Conservation (phyloP, 495 filamentous ascomycete species). For the Bombardia bombarda region DNA sequence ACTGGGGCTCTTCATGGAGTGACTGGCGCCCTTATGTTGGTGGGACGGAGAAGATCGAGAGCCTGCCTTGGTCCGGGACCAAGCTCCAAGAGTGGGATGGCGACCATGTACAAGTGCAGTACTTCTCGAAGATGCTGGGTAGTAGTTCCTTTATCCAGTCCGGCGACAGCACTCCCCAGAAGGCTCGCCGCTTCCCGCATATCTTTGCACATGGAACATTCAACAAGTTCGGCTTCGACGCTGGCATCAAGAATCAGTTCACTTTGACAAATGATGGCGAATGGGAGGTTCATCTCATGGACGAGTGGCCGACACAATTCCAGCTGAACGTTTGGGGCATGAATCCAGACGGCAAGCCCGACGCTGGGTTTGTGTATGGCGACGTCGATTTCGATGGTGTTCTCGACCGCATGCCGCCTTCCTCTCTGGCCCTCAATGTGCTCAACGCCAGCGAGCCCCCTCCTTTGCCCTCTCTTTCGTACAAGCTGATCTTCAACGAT, state of each 20-base stretch:
- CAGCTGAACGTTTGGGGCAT: conserved; percentile 53
- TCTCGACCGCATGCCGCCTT: conserved; percentile 54
- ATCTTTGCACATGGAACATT: conserved; percentile 57
- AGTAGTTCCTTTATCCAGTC: conserved; percentile 57
- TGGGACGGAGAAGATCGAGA: conserved; percentile 38
- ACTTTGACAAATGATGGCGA: conserved; percentile 36
- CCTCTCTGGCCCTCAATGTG: conserved; percentile 40
- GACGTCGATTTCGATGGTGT: conserved; percentile 53
- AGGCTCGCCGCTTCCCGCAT: conserved; percentile 53
- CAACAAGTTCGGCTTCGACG: conserved; percentile 61
- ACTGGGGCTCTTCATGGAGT: conserved; percentile 54
- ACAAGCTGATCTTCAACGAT: conserved; percentile 54
- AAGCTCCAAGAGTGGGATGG: conserved; percentile 55
- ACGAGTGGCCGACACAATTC: conserved; percentile 53
- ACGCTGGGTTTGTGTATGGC: conserved; percentile 49
- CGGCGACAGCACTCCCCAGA: conserved; percentile 40
- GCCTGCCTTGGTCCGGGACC: conserved; percentile 50
- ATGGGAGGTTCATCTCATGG: conserved; percentile 55
- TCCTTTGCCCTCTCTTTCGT: conserved; percentile 45
- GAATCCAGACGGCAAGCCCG: conserved; percentile 49
- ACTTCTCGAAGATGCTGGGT: conserved; percentile 52
- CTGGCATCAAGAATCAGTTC: conserved; percentile 47
- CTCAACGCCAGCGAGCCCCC: conserved; percentile 53
- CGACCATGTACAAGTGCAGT: conserved; percentile 59
- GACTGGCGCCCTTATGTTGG: conserved; percentile 52